Percentiles rank a stretch among this genome's conserved stretches.
Evolutionary conservation across 371 early-diverging fungal species (phyloP).

Genomic region (Mucor saturninus): DNA sequence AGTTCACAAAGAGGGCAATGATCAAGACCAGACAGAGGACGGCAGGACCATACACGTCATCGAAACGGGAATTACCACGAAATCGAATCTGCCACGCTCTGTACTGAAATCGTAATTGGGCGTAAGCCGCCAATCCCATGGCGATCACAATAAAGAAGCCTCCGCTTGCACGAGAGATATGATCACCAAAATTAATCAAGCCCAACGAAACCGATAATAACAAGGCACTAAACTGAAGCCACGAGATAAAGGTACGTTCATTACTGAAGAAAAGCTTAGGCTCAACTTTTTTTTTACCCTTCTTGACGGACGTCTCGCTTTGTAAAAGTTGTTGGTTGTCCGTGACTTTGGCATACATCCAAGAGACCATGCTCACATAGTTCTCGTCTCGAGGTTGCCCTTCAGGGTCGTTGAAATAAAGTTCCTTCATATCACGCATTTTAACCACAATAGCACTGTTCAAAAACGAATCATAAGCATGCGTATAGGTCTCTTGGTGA

Average conservation of each 20-base stretch:
- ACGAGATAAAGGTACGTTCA: conserved; percentile 95
- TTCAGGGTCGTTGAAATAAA: background rate
- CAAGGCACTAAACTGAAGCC: conserved; percentile 77
- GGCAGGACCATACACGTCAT: conserved; percentile 70
- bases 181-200: conserved; percentile 83
- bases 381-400: background rate
- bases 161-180: conserved; percentile 65
- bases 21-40: conserved; percentile 77
- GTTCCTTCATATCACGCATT: background rate
- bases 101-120: conserved; percentile 85
- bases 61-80: conserved; percentile 57
- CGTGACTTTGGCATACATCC: conserved; percentile 16
- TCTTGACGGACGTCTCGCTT: conserved; percentile 29
- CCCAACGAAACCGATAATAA: conserved; percentile 75
- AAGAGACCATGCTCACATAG: conserved; percentile 13
- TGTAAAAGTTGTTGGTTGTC: conserved; percentile 6
- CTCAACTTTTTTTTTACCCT: conserved; percentile 73
- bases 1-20: conserved; percentile 76
- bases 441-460: background rate
- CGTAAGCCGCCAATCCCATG: conserved; percentile 72
- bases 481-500: too few species aligned
- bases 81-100: conserved; percentile 70
- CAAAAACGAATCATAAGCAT: background rate
- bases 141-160: conserved; percentile 71
- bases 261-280: conserved; percentile 99